phyloP scores from a whole-genome alignment of 768 basidiomycete genomes.

The Pulveroboletus sp. region DNA sequence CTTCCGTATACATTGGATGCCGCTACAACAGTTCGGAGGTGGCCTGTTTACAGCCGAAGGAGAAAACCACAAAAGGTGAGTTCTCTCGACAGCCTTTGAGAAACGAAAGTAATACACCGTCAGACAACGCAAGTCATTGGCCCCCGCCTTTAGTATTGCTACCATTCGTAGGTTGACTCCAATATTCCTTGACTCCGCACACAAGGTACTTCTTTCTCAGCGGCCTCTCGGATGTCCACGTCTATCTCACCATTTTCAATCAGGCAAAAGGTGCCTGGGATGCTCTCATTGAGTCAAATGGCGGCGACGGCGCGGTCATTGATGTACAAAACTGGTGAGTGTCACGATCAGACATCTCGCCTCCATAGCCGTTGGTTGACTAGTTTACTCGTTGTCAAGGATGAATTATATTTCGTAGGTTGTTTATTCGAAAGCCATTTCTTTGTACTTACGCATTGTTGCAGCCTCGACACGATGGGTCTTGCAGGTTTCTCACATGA shows the following conservation, averaged over 20 bases:
- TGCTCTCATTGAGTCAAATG: conserved; percentile 19
- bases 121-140: conserved; percentile 27
- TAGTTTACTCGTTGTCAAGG: conserved; percentile 10
- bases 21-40: conserved; percentile 26
- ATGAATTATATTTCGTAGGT: conserved; percentile 36
- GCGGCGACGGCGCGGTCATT: conserved; percentile 23
- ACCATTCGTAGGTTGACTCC: conserved; percentile 21
- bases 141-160: conserved; percentile 25
- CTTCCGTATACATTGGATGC: too few species aligned
- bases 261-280: conserved; percentile 34
- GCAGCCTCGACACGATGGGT: conserved; percentile 55
- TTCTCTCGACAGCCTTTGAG: neutral
- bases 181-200: conserved; percentile 28
- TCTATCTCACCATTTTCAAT: neutral
- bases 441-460: neutral
- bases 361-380: neutral
- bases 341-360: too few species aligned
- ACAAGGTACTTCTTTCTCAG: conserved; percentile 21
- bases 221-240: neutral
- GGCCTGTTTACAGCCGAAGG: conserved; percentile 33
- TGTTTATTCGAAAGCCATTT: neutral
- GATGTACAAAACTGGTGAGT: conserved; percentile 37
- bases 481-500: conserved; percentile 62
- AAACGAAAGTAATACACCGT: neutral
- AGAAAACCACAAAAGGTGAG: conserved; percentile 43